phyloP scores from a whole-genome alignment of 257 asterid genomes.

The Plantago major region DNA sequence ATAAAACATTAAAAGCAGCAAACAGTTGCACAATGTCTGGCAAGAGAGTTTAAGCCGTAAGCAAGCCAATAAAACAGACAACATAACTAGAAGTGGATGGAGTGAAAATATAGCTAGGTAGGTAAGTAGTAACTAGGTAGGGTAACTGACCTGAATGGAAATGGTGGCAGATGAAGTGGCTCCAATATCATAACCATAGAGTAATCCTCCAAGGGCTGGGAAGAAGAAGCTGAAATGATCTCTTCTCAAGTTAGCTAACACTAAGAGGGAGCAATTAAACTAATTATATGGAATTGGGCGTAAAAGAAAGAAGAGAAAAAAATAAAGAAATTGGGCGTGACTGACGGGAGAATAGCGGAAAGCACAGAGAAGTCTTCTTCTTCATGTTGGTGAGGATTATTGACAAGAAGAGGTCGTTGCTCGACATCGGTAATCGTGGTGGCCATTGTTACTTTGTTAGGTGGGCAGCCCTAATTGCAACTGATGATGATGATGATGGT shows the following conservation, averaged over 20 bases:
- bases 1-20: too few species aligned
- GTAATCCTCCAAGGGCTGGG: conserved; percentile 94
- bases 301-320: not conserved
- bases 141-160: conserved; percentile 59
- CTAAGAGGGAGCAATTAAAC: conserved; percentile 2
- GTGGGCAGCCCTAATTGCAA: too few species aligned
- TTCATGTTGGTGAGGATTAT: conserved; percentile 25
- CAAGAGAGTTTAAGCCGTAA: too few species aligned
- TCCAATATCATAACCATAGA: conserved; percentile 97
- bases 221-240: conserved; percentile 62
- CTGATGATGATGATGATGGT: too few species aligned
- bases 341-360: conserved; percentile 76
- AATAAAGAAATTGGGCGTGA: conserved; percentile 1
- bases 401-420: conserved; percentile 54
- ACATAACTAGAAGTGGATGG: too few species aligned
- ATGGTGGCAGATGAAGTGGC: conserved; percentile 92
- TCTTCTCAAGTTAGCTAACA: too few species aligned
- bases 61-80: too few species aligned
- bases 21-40: too few species aligned
- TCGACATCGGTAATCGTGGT: conserved; percentile 10
- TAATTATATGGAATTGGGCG: not conserved
- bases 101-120: not conserved
- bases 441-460: too few species aligned
- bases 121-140: not conserved
- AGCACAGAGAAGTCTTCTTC: conserved; percentile 55